phyloP scores from a whole-genome alignment of 768 basidiomycete genomes.

The Fomitopsis pulvina region DNA sequence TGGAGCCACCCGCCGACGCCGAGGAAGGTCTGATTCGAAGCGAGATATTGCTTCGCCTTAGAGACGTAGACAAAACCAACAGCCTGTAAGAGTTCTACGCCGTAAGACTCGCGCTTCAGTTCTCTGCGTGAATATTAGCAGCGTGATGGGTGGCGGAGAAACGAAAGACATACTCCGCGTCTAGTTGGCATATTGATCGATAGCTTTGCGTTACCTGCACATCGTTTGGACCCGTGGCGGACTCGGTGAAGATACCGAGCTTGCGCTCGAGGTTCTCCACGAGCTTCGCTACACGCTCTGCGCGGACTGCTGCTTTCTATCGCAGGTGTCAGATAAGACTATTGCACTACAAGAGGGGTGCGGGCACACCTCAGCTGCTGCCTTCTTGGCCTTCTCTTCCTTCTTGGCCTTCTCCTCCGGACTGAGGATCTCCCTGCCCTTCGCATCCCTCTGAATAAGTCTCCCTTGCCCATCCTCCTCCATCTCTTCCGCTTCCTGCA shows the following conservation, averaged over 20 bases:
- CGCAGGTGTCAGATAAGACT: conserved; percentile 1
- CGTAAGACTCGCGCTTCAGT: conserved; percentile 81
- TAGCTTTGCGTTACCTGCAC: conserved; percentile 65
- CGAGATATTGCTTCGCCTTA: conserved; percentile 80
- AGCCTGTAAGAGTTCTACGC: conserved; percentile 77
- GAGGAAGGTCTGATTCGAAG: conserved; percentile 59
- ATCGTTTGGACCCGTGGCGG: conserved; percentile 64
- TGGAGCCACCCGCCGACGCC: conserved; percentile 93
- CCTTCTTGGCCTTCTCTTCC: conserved; percentile 67
- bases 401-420: conserved; percentile 35
- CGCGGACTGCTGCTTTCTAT: conserved; percentile 76
- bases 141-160: neutral
- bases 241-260: conserved; percentile 83
- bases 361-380: conserved; percentile 56
- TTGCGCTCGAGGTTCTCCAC: conserved; percentile 77
- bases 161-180: conserved; percentile 61
- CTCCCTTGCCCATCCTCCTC: conserved; percentile 38
- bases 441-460: conserved; percentile 41
- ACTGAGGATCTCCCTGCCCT: conserved; percentile 33
- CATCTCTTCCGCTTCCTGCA: conserved; percentile 80
- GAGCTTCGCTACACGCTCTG: conserved; percentile 68
- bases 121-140: conserved; percentile 40
- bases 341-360: neutral
- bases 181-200: conserved; percentile 70
- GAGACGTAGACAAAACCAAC: conserved; percentile 81